These are phyloP conservation scores for Saccharomycopsis amapae DNA, from an alignment of 805 yeast genomes.

Conservation along the genomic window DNA sequence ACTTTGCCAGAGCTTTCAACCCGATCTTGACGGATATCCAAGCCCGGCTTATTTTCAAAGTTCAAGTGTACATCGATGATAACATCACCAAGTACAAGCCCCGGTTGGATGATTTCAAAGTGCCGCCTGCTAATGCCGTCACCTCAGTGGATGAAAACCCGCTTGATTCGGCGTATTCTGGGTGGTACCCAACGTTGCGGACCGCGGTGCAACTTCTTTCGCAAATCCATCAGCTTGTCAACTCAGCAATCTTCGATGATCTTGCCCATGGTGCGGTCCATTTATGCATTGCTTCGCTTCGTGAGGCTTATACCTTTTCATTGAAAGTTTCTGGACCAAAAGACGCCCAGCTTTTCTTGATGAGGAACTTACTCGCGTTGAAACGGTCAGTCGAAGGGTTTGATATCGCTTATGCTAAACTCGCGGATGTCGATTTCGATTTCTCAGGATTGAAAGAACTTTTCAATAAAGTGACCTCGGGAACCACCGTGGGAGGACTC, in stretches of 20 bases:
- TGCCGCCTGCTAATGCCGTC: background rate
- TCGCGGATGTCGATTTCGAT: constrained; percentile 70
- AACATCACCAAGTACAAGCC: constrained; percentile 63
- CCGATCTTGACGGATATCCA: constrained; percentile 76
- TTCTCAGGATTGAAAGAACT: constrained; percentile 66
- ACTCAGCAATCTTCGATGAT: constrained; percentile 76
- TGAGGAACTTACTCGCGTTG: constrained; percentile 65
- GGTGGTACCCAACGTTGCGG: constrained; percentile 65
- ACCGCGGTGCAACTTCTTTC: constrained; percentile 64
- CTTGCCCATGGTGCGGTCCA: constrained; percentile 83
- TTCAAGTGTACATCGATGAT: constrained; percentile 64
- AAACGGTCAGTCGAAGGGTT: constrained; percentile 64
- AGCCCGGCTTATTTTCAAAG: constrained; percentile 69
- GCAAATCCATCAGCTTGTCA: constrained; percentile 72
- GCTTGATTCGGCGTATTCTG: constrained; percentile 24
- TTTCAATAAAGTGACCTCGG: constrained; percentile 30
- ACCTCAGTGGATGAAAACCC: constrained; percentile 4
- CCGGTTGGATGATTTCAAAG: constrained; percentile 56
- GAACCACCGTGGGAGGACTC: constrained; percentile 26
- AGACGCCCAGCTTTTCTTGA: constrained; percentile 59
- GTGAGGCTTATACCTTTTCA: constrained; percentile 43
- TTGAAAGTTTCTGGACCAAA: constrained; percentile 39
- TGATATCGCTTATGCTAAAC: constrained; percentile 63
- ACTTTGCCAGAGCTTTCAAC: constrained; percentile 53
- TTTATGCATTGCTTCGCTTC: constrained; percentile 58